phyloP scores from a whole-genome alignment of 2,329 filamentous ascomycete species.

The Dissoconium aciculare region DNA sequence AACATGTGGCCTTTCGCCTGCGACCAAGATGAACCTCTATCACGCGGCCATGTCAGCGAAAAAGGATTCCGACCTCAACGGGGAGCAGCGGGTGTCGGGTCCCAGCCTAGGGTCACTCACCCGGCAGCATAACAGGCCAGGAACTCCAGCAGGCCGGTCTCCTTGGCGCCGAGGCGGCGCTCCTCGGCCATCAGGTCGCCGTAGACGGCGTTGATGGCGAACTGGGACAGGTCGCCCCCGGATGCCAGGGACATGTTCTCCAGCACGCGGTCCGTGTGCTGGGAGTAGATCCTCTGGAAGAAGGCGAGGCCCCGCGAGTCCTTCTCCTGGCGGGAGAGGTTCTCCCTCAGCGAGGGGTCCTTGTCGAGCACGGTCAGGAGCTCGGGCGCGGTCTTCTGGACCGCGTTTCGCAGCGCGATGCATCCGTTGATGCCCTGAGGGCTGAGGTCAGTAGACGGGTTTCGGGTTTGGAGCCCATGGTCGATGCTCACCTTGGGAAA shows the following conservation, averaged over 20 bases:
- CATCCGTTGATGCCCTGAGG: conserved; percentile 10
- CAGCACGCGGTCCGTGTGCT: conserved; percentile 12
- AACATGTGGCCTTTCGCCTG: conserved; percentile 14
- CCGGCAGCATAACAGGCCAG: conserved; percentile 12
- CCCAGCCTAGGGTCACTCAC: no score
- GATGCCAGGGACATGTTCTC: conserved; percentile 11
- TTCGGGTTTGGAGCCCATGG: neutral
- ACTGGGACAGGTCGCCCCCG: conserved; percentile 10
- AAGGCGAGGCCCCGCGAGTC: conserved; percentile 9
- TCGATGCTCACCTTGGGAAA: conserved; percentile 8
- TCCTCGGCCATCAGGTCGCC: conserved; percentile 13
- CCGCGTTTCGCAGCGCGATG: conserved; percentile 7
- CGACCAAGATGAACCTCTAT: conserved; percentile 8
- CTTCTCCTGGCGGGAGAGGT: conserved; percentile 8
- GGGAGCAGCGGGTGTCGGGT: no score
- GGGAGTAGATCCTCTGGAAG: conserved; percentile 11
- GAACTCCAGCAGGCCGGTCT: conserved; percentile 11
- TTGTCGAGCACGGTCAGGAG: conserved; percentile 7
- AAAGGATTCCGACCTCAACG: no score
- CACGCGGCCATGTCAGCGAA: no score
- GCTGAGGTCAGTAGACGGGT: no score
- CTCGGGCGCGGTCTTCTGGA: conserved; percentile 5
- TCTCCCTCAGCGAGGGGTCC: conserved; percentile 7
- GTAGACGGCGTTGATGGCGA: conserved; percentile 11
- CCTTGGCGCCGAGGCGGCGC: conserved; percentile 9